phyloP scores from a whole-genome alignment of 2,329 filamentous ascomycete genomes.

The Stachybotrys chartarum region DNA sequence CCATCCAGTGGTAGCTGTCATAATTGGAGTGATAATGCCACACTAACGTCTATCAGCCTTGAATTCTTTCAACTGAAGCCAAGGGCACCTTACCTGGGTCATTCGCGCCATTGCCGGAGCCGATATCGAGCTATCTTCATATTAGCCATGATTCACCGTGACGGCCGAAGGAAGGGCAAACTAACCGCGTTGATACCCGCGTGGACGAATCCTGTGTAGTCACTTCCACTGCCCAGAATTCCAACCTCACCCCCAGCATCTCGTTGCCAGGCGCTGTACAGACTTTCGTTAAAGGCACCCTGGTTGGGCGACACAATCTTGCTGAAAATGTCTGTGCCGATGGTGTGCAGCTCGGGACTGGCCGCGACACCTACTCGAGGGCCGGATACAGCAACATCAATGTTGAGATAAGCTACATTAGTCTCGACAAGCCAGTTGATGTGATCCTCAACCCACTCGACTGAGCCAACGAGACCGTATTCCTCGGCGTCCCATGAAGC shows the following conservation, averaged over 20 bases:
- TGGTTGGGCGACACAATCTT: conserved; percentile 53
- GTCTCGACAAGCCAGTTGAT: conserved; percentile 66
- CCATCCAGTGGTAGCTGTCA: conserved; percentile 81
- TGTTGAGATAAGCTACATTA: conserved; percentile 72
- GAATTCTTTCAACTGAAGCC: neutral
- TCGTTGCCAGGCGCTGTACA: conserved; percentile 34
- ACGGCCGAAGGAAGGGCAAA: neutral
- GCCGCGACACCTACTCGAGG: conserved; percentile 48
- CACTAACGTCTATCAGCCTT: conserved; percentile 21
- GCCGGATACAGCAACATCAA: conserved; percentile 62
- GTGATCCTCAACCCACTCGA: conserved; percentile 83
- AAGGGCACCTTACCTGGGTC: conserved; percentile 27
- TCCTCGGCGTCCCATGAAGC: conserved; percentile 68
- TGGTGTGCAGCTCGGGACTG: conserved; percentile 60
- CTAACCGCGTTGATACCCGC: conserved; percentile 32
- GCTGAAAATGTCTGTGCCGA: conserved; percentile 54
- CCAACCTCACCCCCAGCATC: conserved; percentile 28
- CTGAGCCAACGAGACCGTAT: conserved; percentile 73
- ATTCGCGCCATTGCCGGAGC: conserved; percentile 33
- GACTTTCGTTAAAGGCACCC: conserved; percentile 36
- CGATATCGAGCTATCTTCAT: conserved; percentile 45
- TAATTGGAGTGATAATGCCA: conserved; percentile 83
- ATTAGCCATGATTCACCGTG: neutral
- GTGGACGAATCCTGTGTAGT: conserved; percentile 62
- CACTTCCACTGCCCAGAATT: conserved; percentile 58